phyloP scores from a whole-genome alignment of 257 asterid species.

The Oldenlandia corymbosa region DNA sequence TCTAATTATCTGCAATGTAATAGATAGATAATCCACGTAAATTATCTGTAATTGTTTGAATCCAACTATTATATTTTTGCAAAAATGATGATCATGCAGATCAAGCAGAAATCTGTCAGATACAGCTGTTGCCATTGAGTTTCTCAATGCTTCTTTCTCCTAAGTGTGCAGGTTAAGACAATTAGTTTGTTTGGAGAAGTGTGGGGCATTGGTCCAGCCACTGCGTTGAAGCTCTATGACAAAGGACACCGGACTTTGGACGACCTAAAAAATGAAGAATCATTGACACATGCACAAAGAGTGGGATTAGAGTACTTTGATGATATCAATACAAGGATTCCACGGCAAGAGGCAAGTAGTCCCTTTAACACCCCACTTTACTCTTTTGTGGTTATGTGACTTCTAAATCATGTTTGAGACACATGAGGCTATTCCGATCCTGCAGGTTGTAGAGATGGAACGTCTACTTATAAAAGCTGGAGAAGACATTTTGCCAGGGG shows the following conservation, averaged over 20 bases:
- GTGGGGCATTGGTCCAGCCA: conserved; percentile 94
- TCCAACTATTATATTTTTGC: too few relatives aligned
- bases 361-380: neutral
- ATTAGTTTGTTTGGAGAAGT: conserved; percentile 92
- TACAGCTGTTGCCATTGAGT: neutral
- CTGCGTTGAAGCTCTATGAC: conserved; percentile 82
- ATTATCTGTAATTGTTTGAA: too few relatives aligned
- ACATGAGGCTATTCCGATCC: conserved; percentile 6
- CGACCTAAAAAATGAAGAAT: conserved; percentile 65
- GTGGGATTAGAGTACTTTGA: conserved; percentile 75
- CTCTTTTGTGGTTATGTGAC: neutral
- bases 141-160: conserved; percentile 8
- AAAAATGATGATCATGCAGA: too few relatives aligned
- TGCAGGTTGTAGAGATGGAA: conserved; percentile 86
- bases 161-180: conserved; percentile 54
- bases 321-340: conserved; percentile 83
- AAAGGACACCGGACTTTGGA: conserved; percentile 83
- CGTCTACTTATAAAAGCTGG: conserved; percentile 62
- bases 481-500: conserved; percentile 79
- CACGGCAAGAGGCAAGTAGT: conserved; percentile 69
- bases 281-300: conserved; percentile 70
- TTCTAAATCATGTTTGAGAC: neutral
- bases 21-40: neutral
- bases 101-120: neutral
- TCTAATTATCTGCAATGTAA: neutral